Conservation (phyloP, 2,329 filamentous ascomycete genomes). For the Scedosporium dehoogii region DNA sequence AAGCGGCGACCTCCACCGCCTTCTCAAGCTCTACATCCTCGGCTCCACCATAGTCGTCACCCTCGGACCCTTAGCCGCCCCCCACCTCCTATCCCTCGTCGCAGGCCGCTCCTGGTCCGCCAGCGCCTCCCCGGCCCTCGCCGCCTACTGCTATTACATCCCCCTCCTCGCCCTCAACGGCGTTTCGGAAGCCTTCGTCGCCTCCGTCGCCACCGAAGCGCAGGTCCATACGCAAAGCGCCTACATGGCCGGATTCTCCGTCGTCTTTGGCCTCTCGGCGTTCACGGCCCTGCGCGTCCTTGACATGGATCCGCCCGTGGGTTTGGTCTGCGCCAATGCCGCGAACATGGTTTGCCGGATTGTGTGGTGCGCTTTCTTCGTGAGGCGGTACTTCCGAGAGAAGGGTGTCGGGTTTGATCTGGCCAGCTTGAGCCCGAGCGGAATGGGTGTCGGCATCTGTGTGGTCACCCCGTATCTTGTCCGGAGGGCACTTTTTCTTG, state of each 20-base stretch:
- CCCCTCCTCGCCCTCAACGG: conserved; percentile 89
- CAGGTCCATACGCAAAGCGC: conserved; percentile 69
- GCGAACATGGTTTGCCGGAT: conserved; percentile 87
- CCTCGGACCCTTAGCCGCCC: conserved; percentile 66
- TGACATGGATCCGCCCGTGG: conserved; percentile 57
- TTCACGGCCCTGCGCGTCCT: conserved; percentile 64
- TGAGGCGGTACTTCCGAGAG: conserved; percentile 49
- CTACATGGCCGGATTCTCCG: conserved; percentile 78
- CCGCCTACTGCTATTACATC: conserved; percentile 83
- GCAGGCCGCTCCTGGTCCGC: conserved; percentile 69
- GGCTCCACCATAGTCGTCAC: conserved; percentile 59
- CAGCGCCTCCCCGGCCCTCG: conserved; percentile 64
- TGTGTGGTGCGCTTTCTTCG: conserved; percentile 67
- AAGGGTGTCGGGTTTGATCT: conserved; percentile 32
- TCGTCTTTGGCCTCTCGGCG: conserved; percentile 63
- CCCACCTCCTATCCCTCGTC: conserved; percentile 62
- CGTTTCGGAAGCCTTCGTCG: conserved; percentile 84
- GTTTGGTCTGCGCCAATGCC: conserved; percentile 76
- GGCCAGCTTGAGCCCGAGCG: conserved; percentile 31
- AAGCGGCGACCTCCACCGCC: conserved; percentile 43
- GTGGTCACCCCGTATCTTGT: conserved; percentile 33
- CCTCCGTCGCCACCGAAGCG: conserved; percentile 66
- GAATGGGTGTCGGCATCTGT: conserved; percentile 31
- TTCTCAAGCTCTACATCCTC: conserved; percentile 66
- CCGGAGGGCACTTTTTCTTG: conserved; percentile 12